phyloP scores from a whole-genome alignment of 2,329 filamentous ascomycete species.

The Paramyrothecium sp. region DNA sequence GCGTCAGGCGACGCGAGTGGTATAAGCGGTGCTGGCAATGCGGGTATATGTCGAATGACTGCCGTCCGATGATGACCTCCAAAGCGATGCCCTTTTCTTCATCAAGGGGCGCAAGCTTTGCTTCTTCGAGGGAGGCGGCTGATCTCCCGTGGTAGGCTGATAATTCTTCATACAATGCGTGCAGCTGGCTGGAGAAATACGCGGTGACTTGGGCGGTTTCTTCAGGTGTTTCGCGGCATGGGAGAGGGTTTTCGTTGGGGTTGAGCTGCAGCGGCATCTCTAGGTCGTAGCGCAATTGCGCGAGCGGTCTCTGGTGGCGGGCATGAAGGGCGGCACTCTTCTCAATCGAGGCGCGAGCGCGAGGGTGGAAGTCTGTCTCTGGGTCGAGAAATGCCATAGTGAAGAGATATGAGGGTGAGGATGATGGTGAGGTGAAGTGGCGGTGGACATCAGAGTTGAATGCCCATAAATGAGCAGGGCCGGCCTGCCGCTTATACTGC shows the following conservation, averaged over 20 bases:
- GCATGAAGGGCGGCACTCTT: not conserved
- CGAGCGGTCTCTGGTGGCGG: not conserved
- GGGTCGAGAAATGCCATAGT: not conserved
- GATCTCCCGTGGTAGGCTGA: conserved; percentile 2
- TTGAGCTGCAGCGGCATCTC: conserved; percentile 1
- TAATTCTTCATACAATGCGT: conserved; percentile 11
- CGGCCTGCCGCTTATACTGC: too few relatives aligned
- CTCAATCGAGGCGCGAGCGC: not conserved
- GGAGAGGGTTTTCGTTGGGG: conserved; percentile 2
- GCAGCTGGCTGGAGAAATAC: conserved; percentile 12
- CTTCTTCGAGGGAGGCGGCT: not conserved
- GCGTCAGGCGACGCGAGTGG: conserved; percentile 13
- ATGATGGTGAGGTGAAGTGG: too few relatives aligned
- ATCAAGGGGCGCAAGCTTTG: not conserved
- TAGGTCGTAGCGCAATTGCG: not conserved
- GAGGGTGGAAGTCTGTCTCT: not conserved
- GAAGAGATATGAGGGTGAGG: not conserved
- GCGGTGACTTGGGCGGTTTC: conserved; percentile 12
- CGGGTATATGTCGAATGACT: conserved; percentile 6
- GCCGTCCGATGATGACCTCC: conserved; percentile 5
- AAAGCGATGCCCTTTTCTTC: not conserved
- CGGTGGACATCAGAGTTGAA: too few relatives aligned
- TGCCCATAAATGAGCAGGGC: too few relatives aligned
- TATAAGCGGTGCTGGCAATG: conserved; percentile 12
- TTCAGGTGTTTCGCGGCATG: conserved; percentile 11